phyloP scores from a whole-genome alignment of 78 protist species.

The Neovahlkampfia damariscottae region DNA sequence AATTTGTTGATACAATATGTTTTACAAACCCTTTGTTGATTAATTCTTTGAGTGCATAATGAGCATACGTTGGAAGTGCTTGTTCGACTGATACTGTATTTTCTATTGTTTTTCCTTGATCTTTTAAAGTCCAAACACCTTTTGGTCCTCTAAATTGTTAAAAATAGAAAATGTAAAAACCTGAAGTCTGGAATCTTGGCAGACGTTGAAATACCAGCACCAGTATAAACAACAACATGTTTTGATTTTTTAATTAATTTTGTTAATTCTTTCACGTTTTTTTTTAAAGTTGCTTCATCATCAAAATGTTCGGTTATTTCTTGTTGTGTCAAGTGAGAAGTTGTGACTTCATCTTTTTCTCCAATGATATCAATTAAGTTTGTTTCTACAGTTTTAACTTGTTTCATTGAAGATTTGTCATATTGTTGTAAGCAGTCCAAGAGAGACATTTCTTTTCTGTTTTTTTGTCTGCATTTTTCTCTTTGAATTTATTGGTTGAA shows the following conservation, averaged over 20 bases:
- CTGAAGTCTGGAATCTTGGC: background rate
- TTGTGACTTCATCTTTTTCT: too few relatives aligned
- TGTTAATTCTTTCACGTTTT: background rate
- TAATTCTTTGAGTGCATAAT: background rate
- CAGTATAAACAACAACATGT: background rate
- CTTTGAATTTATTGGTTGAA: too few relatives aligned
- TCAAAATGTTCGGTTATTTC: background rate
- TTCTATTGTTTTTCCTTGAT: background rate
- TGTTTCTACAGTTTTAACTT: too few relatives aligned
- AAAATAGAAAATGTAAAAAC: too few relatives aligned
- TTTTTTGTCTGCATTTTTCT: too few relatives aligned
- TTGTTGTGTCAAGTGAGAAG: background rate
- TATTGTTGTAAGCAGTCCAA: too few relatives aligned
- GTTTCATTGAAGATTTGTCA: too few relatives aligned
- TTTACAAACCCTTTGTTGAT: background rate
- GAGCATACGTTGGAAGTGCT: too few relatives aligned
- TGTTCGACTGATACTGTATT: too few relatives aligned
- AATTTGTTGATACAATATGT: background rate
- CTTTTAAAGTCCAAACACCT: background rate
- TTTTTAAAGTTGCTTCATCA: background rate
- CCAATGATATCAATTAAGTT: too few relatives aligned
- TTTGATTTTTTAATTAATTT: background rate
- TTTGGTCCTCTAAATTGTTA: background rate
- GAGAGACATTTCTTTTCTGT: too few relatives aligned
- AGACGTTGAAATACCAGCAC: slow-evolving; percentile 1